Conservation (phyloP, 2,329 filamentous ascomycete genomes). For the Cytospora piceicola region DNA sequence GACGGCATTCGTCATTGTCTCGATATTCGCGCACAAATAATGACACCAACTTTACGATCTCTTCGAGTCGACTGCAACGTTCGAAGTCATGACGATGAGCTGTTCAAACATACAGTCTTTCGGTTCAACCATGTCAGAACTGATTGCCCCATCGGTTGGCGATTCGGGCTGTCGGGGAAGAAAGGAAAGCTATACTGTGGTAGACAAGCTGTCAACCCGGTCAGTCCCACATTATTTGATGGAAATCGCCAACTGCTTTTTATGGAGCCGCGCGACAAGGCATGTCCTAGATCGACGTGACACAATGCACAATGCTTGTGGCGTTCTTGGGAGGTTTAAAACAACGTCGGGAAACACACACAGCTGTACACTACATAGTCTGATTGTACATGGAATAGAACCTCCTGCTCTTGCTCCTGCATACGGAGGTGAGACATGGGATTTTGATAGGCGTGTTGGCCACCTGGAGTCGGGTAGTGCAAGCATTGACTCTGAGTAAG, state of each 20-base stretch:
- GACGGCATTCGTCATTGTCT: neutral
- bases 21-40: neutral
- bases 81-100: no score
- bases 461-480: neutral
- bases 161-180: constrained; percentile 11
- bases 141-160: constrained; percentile 17
- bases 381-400: neutral
- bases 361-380: neutral
- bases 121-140: no score
- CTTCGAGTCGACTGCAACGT: neutral
- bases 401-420: no score
- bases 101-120: no score
- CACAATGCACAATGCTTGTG: constrained; percentile 3
- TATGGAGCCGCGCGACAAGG: constrained; percentile 28
- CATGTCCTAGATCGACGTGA: constrained; percentile 11
- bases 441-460: neutral
- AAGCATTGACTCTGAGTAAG: neutral
- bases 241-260: neutral
- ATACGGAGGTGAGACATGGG: neutral
- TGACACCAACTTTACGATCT: no score
- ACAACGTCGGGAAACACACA: neutral
- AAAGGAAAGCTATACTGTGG: neutral
- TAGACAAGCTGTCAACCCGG: neutral
- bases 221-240: neutral
- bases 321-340: neutral